Evolutionary conservation across 2,329 filamentous ascomycete species (phyloP), one percentile per base, ranked within the genome.

Genomic region (Colletotrichum ledebouriae): DNA sequence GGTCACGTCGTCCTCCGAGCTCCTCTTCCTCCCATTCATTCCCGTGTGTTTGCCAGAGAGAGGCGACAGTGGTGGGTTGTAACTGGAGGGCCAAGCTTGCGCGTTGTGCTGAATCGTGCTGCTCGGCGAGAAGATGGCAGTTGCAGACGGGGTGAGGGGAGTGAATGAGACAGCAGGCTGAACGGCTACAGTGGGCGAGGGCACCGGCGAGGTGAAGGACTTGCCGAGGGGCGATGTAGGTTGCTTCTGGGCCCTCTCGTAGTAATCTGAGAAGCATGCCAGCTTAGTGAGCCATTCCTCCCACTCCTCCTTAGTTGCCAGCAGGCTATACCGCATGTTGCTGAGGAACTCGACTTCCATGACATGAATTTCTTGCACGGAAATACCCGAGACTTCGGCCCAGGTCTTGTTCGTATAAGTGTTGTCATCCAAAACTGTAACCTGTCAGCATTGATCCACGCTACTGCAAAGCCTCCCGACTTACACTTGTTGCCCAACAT

Each of bases 311-410:
- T 94, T 90, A 3, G 94, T 97, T 3, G 93, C 94, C 76, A 95
- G 90, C 7, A 99, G 84, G 74, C 93, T 94, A 80, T 98, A 99
- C 75, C 95, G 90, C 91, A 99, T 97, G 79, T 98, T 98, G 84
- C 95, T 98, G 71, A 99, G 84, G 75, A 99, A 99, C 78, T 99
- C 96, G n/a, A 99, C 96, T 78, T 99, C 96, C 96, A 99, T 99
- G 50, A 98, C 92, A 78, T 99, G 96, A 59, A 99, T 97, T 79
- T 99, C 96, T 69, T 92, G 90, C 12, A 98, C 95, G 1, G 93
- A 90, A 70, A 99, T 97, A 50, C 93, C 92, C 1, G 96, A 98
- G 11, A 99, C 96, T 75, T 99, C 96, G 2, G 95, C 96, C 96
- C 96, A 99, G 0, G 96, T 99, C 84, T 98, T 98, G 83, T 99